These are phyloP conservation scores for Triglochin maritima DNA, from an alignment of 106 monocot species.

Conservation along the genomic window DNA sequence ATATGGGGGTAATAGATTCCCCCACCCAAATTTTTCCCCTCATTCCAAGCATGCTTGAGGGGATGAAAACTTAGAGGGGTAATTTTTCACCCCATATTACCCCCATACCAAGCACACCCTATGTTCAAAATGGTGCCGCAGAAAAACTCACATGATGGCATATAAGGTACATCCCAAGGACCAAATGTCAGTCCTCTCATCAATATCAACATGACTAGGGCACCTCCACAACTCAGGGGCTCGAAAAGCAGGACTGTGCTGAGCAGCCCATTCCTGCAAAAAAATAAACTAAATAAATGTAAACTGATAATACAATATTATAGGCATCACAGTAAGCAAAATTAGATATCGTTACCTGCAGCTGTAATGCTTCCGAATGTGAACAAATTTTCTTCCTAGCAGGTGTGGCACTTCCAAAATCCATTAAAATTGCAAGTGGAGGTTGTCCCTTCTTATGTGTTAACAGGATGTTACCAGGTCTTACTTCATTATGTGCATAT, in stretches of 20 bases:
- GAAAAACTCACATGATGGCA: conserved; percentile 75
- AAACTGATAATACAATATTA: neutral
- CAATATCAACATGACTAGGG: conserved; percentile 51
- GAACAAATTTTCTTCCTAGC: conserved; percentile 81
- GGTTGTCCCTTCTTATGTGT: conserved; percentile 54
- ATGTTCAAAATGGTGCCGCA: no score
- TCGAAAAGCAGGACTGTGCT: conserved; percentile 32
- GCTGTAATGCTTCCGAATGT: conserved; percentile 63
- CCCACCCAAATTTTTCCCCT: no score
- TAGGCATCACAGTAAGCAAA: neutral
- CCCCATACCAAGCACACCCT: no score
- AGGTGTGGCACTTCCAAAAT: conserved; percentile 88
- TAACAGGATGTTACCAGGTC: conserved; percentile 89
- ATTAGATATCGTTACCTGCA: conserved; percentile 45
- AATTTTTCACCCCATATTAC: no score
- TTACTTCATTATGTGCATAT: conserved; percentile 96
- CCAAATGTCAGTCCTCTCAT: conserved; percentile 96
- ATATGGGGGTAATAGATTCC: no score
- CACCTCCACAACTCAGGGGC: conserved; percentile 45
- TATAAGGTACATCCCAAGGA: conserved; percentile 87
- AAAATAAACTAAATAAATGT: neutral
- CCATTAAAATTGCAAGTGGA: conserved; percentile 91
- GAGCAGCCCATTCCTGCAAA: conserved; percentile 38
- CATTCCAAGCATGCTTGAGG: no score
- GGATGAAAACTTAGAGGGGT: no score